These are phyloP conservation scores for Magnolia changhungtana DNA, from an alignment of 164 flowering plant genomes.

Conservation along the genomic window DNA sequence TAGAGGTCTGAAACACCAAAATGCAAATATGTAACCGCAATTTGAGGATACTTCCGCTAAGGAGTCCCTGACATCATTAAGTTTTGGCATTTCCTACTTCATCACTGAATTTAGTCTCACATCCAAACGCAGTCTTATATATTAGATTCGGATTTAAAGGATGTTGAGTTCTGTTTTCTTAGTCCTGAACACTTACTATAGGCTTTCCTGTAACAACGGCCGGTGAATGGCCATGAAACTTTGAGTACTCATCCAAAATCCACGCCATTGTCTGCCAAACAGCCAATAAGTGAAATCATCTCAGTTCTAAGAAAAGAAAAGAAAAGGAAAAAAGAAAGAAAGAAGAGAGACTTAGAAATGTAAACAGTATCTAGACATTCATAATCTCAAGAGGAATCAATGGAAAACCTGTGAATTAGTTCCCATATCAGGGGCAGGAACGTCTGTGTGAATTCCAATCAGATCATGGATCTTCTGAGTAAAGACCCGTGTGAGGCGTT, in stretches of 20 bases:
- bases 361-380: background rate
- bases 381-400: background rate
- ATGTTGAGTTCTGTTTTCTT: background rate
- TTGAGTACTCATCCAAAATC: slow-evolving; percentile 85
- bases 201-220: slow-evolving; percentile 88
- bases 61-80: background rate
- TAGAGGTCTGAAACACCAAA: no score
- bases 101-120: no score
- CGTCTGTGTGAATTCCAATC: slow-evolving; percentile 74
- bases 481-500: slow-evolving; percentile 78
- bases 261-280: slow-evolving; percentile 75
- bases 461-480: slow-evolving; percentile 86
- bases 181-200: slow-evolving; percentile 38
- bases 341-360: background rate
- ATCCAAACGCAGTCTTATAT: background rate
- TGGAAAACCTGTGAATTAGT: slow-evolving; percentile 68
- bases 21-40: background rate
- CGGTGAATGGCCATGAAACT: slow-evolving; percentile 82
- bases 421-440: slow-evolving; percentile 90
- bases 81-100: background rate
- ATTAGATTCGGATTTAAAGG: background rate
- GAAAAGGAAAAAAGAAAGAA: background rate
- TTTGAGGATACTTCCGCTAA: background rate
- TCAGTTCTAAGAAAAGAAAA: slow-evolving; percentile 1
- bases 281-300: background rate